Conservation (phyloP, 371 early-diverging fungal species). For the Apophysomyces sp. region DNA sequence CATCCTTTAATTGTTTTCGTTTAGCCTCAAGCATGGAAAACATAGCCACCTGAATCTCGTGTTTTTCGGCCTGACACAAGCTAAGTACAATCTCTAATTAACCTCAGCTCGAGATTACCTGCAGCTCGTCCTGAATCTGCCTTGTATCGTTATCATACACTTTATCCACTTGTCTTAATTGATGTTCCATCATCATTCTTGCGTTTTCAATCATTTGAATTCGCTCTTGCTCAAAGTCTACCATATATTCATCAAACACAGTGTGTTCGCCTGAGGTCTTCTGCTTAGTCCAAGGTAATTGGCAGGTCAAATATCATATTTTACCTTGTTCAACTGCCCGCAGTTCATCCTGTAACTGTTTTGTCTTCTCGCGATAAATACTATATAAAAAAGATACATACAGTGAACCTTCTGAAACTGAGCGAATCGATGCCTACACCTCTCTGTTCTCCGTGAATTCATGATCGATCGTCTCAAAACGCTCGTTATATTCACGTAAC, state of each 20-base stretch:
- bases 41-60: conserved; percentile 11
- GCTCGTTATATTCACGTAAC: conserved; percentile 6
- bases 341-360: conserved; percentile 13
- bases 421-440: conserved; percentile 4
- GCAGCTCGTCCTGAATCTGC: neutral
- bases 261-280: neutral
- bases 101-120: neutral
- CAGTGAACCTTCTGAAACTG: neutral
- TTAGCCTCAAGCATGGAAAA: conserved; percentile 16
- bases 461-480: conserved; percentile 8
- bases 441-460: conserved; percentile 16
- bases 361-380: conserved; percentile 13
- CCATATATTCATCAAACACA: conserved; percentile 9
- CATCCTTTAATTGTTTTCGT: conserved; percentile 12
- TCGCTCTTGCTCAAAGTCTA: conserved; percentile 11
- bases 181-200: conserved; percentile 5
- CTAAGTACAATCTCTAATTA: neutral
- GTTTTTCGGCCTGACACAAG: conserved; percentile 6
- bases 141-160: neutral
- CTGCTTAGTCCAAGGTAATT: neutral
- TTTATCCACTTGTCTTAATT: conserved; percentile 11
- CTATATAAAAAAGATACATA: neutral
- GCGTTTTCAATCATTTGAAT: conserved; percentile 7
- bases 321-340: conserved; percentile 14
- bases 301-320: neutral